Evolutionary conservation across 2,329 filamentous ascomycete genomes (phyloP), one percentile per base, ranked within the genome.

Genomic region (Pseudocercospora fuligena): DNA sequence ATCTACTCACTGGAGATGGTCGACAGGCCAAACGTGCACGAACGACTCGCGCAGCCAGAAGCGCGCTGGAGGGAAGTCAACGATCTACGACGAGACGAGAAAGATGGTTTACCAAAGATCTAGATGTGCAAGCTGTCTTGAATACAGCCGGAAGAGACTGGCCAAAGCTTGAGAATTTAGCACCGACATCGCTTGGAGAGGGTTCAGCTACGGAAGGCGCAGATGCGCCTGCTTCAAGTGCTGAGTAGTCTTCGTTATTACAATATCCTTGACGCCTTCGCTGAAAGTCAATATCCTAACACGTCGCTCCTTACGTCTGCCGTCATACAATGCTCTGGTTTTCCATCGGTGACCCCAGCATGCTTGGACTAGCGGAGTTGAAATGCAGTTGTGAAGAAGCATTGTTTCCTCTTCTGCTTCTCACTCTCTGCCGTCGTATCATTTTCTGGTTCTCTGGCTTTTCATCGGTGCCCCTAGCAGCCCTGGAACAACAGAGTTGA

Each of bases 41-140:
- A 25, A 93, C 86, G 2, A 96, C 93, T 0, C 82, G 92, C 62
- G 88, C 90, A 57, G 91, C 91, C 57, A 86, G 90, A 63, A 92
- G 91, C 40, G 93, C 93, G 0, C 80, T 94, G 0, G 92, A 95
- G 14, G 90, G 75, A 16, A 67, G 91, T 1, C 83, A 86, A 62
- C 86, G 92, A 68, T 84, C 85, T 31, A 87, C 82, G 2, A 92
- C 89, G 7, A 85, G 92, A 49, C 84, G 87, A 58, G 91, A 94
- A 67, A 85, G 85, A 66, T 95, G 92, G 84, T 94, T 96, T 74
- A 82, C 85, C 0, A 82, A 84, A 2, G 81, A 83, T 11, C 77
- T 92, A 9, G 89, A 91, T 72, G 82, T 88, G 3, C 77, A 82
- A 1, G 80, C 86, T 23, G 88, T 94, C 2, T 83, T 93, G 79